These are phyloP conservation scores for Colletotrichum sp. DNA, from an alignment of 2,329 filamentous ascomycete genomes.

Conservation along the genomic window DNA sequence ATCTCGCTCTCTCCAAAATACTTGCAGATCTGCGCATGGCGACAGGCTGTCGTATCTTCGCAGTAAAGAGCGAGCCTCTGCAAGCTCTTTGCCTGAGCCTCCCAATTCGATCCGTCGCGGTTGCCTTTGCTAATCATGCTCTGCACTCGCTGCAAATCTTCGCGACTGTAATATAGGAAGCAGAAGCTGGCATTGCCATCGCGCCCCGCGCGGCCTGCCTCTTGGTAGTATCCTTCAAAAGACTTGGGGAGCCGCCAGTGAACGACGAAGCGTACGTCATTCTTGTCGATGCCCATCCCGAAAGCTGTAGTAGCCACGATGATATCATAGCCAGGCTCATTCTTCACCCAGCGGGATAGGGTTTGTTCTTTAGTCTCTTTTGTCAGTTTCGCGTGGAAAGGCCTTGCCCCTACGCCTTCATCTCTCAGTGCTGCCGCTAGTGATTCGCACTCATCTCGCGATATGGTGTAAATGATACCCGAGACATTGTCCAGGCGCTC, in stretches of 20 bases:
- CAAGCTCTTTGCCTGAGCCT: conserved; percentile 66
- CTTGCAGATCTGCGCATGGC: conserved; percentile 75
- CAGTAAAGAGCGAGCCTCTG: conserved; percentile 79
- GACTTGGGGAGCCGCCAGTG: conserved; percentile 95
- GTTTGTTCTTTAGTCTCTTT: conserved; percentile 74
- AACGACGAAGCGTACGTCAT: conserved; percentile 91
- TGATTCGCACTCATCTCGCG: conserved; percentile 75
- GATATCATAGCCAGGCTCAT: conserved; percentile 80
- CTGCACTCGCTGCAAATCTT: conserved; percentile 80
- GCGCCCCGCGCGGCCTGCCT: conserved; percentile 88
- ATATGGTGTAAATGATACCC: conserved; percentile 82
- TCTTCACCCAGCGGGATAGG: conserved; percentile 73
- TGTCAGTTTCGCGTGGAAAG: conserved; percentile 74
- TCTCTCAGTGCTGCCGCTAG: conserved; percentile 69
- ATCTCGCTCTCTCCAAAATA: conserved; percentile 75
- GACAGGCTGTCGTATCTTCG: conserved; percentile 74
- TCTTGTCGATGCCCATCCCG: conserved; percentile 97
- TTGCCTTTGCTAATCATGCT: conserved; percentile 57
- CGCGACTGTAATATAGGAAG: conserved; percentile 88
- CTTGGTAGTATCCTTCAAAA: conserved; percentile 96
- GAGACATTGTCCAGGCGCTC: conserved; percentile 69
- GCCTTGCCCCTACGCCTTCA: conserved; percentile 74
- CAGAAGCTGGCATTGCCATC: conserved; percentile 88
- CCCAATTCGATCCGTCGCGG: conserved; percentile 44
- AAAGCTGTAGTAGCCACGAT: conserved; percentile 96